phyloP scores from a whole-genome alignment of 2,329 filamentous ascomycete species.

The Stagonosporopsis chrysanthemi region DNA sequence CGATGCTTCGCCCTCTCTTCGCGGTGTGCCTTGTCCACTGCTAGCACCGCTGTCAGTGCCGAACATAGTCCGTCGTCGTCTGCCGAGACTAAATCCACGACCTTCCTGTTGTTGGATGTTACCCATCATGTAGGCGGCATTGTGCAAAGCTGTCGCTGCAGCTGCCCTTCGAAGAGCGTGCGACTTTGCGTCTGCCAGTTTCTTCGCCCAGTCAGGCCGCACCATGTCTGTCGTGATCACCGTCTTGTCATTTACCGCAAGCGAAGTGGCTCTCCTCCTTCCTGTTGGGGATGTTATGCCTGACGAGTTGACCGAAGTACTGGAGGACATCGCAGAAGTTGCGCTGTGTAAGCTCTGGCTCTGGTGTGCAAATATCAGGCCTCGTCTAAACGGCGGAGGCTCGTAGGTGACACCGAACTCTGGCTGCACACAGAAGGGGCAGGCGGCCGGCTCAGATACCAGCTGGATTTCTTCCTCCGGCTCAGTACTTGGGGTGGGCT shows the following conservation, averaged over 20 bases:
- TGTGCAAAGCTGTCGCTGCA: conserved; percentile 91
- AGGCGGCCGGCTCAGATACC: conserved; percentile 88
- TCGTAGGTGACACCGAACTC: conserved; percentile 98
- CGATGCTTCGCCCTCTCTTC: conserved; percentile 43
- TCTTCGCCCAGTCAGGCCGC: conserved; percentile 92
- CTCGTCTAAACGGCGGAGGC: conserved; percentile 85
- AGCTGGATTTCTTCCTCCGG: conserved; percentile 67
- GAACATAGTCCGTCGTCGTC: conserved; percentile 61
- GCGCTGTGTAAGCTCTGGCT: conserved; percentile 60
- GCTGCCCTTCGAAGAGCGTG: conserved; percentile 87
- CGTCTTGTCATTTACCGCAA: conserved; percentile 82
- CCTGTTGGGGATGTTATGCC: conserved; percentile 48
- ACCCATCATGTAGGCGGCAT: conserved; percentile 89
- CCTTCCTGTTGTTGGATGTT: conserved; percentile 56
- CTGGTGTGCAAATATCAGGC: conserved; percentile 72
- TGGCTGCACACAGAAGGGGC: conserved; percentile 92
- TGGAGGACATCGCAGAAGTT: conserved; percentile 82
- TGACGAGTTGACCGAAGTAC: conserved; percentile 75
- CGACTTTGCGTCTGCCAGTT: conserved; percentile 82
- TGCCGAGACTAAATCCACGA: conserved; percentile 58
- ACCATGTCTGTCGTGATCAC: conserved; percentile 94
- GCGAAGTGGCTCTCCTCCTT: conserved; percentile 68
- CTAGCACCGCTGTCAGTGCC: conserved; percentile 54
- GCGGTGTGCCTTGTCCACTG: conserved; percentile 56
- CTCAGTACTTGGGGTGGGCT: conserved; percentile 49